Evolutionary conservation across 2,329 filamentous ascomycete genomes (phyloP), one percentile per base, ranked within the genome.

Genomic region (Penicillium expansum): DNA sequence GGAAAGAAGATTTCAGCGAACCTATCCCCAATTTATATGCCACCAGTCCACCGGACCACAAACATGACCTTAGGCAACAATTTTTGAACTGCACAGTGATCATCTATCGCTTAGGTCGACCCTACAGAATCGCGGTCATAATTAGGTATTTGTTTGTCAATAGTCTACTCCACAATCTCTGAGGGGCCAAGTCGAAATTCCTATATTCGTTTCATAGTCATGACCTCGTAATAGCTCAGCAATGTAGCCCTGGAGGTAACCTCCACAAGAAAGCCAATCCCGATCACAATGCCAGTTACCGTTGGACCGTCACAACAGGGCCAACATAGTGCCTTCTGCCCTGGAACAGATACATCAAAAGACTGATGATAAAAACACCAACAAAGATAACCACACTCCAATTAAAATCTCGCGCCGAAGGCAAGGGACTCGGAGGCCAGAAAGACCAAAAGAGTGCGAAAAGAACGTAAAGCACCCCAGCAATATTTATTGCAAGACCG

Each of bases 311-410:
- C 37, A 65, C 57, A 18, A 70, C 69, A 2, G 70, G 70, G n/a
- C 66, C 67, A 27, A 58, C 56, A 61, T 77, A 76, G 20, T 68
- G 56, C 32, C 60, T 57, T 57, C 60, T 65, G 8, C 69, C 74
- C 56, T 73, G 67, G 13, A 72, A 52, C 4, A 68, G 16, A 63
- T 77, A 77, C 61, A 79, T 79, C 1, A 68, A 60, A 14, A 73
- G 60, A 14, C 76, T 74, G 43, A 78, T 71, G 5, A 75, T 39
- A 53, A 79, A 72, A 10, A 75, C 70, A 0, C 66, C 69, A 22
- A 63, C 64, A 45, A 80, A 79, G 38, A 82, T 74, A 7, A 80
- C 69, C n/a, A 74, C 64, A 30, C 75, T 77, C 79, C 79, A 83
- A 65, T 84, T 83, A 68, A 82, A 80, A 3, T 72, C 75, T 4